A percentile compares a stretch with the other conserved stretches of the same genome.
Conservation (phyloP, 768 basidiomycete genomes). For the Podaxis sp. region DNA sequence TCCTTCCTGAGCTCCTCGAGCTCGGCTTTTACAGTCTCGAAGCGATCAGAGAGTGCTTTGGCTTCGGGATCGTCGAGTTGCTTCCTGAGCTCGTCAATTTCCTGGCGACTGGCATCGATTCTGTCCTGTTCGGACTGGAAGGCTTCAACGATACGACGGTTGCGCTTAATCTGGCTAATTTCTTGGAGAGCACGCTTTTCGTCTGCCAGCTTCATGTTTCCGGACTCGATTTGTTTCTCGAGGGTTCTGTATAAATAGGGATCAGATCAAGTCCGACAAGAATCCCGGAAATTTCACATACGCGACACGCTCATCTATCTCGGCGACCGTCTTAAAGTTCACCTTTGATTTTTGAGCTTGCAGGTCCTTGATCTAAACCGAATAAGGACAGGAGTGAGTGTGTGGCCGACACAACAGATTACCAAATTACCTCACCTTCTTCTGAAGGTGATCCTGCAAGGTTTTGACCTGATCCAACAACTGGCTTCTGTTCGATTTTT, state of each 20-base stretch:
- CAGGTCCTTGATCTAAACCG: conserved; percentile 74
- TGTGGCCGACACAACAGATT: neutral
- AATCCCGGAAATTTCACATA: conserved; percentile 31
- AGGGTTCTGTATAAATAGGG: conserved; percentile 49
- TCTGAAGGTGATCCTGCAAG: conserved; percentile 71
- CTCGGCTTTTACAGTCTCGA: conserved; percentile 77
- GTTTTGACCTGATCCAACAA: conserved; percentile 74
- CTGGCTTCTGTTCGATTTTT: conserved; percentile 68
- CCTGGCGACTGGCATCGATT: conserved; percentile 73
- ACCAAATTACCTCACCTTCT: conserved; percentile 54
- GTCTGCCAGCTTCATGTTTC: conserved; percentile 85
- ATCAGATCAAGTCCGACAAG: neutral
- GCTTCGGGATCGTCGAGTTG: conserved; percentile 89
- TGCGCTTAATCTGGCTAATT: conserved; percentile 69
- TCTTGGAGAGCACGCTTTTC: conserved; percentile 95
- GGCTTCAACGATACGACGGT: conserved; percentile 69
- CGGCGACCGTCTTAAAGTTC: conserved; percentile 74
- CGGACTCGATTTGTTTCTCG: conserved; percentile 90
- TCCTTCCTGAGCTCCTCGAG: conserved; percentile 84
- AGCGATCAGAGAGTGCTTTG: conserved; percentile 76
- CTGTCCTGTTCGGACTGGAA: conserved; percentile 76
- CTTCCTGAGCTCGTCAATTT: conserved; percentile 75
- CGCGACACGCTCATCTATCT: conserved; percentile 87
- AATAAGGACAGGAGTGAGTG: conserved; percentile 5
- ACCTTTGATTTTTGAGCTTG: conserved; percentile 76